Conservation (phyloP, 2,329 filamentous ascomycete genomes). For the Nakataea oryzae region DNA sequence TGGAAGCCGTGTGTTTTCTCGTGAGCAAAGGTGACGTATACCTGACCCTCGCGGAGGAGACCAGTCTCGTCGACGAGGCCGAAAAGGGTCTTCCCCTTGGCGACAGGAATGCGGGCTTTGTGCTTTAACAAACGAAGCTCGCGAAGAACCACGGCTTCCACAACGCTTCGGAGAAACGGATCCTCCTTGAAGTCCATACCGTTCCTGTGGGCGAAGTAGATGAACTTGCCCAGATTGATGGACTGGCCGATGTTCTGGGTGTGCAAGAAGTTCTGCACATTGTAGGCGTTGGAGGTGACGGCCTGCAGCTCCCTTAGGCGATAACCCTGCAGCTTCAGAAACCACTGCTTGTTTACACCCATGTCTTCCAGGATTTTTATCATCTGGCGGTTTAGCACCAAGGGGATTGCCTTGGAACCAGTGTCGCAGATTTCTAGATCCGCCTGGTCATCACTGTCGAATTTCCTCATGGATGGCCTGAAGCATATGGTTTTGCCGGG, state of each 20-base stretch:
- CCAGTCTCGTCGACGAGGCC: constrained; percentile 78
- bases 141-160: constrained; percentile 61
- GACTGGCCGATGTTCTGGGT: constrained; percentile 48
- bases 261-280: constrained; percentile 57
- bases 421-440: constrained; percentile 65
- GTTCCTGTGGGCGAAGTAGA: constrained; percentile 46
- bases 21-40: constrained; percentile 45
- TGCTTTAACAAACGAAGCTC: constrained; percentile 69
- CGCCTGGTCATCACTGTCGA: constrained; percentile 39
- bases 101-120: constrained; percentile 63
- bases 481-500: constrained; percentile 48
- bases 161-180: constrained; percentile 55
- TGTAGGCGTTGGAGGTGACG: constrained; percentile 46
- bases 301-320: constrained; percentile 49
- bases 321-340: constrained; percentile 52
- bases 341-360: constrained; percentile 44
- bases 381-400: constrained; percentile 67
- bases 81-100: constrained; percentile 63
- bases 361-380: constrained; percentile 85
- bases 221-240: constrained; percentile 50
- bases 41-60: constrained; percentile 52
- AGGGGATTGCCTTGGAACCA: constrained; percentile 53
- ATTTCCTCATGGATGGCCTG: constrained; percentile 73
- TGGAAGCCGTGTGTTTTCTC: constrained; percentile 9
- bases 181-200: constrained; percentile 58